phyloP scores from a whole-genome alignment of 768 basidiomycete species.

The Pleurotus tuoliensis region DNA sequence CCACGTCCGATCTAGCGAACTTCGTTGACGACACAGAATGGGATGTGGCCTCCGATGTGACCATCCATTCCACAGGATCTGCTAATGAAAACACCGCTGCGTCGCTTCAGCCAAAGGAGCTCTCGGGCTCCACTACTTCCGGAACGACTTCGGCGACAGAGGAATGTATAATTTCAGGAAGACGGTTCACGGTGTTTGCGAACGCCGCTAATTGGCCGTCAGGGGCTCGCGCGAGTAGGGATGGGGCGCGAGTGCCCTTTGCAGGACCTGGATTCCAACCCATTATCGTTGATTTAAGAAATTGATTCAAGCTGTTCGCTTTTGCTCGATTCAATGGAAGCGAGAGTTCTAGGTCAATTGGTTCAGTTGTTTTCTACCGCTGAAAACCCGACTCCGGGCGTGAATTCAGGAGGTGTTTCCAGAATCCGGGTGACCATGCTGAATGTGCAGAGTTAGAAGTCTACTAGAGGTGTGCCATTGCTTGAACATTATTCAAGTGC shows the following conservation, averaged over 20 bases:
- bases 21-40: not conserved
- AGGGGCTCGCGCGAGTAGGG: conserved; percentile 19
- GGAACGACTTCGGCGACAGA: not conserved
- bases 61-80: conserved; percentile 5
- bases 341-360: not conserved
- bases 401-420: too few relatives aligned
- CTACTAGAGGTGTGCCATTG: too few relatives aligned
- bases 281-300: conserved; percentile 39
- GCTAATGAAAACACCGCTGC: too few relatives aligned
- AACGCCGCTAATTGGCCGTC: conserved; percentile 40
- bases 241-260: conserved; percentile 21
- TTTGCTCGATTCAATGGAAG: not conserved
- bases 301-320: conserved; percentile 12
- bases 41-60: conserved; percentile 8
- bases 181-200: conserved; percentile 34
- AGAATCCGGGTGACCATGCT: too few relatives aligned
- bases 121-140: not conserved
- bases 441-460: too few relatives aligned
- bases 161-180: not conserved
- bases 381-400: too few relatives aligned
- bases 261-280: conserved; percentile 41
- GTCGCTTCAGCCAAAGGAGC: not conserved
- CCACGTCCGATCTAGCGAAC: not conserved
- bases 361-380: not conserved
- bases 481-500: too few relatives aligned